phyloP scores from a whole-genome alignment of 768 basidiomycete species.

The Clavaria fumosa region DNA sequence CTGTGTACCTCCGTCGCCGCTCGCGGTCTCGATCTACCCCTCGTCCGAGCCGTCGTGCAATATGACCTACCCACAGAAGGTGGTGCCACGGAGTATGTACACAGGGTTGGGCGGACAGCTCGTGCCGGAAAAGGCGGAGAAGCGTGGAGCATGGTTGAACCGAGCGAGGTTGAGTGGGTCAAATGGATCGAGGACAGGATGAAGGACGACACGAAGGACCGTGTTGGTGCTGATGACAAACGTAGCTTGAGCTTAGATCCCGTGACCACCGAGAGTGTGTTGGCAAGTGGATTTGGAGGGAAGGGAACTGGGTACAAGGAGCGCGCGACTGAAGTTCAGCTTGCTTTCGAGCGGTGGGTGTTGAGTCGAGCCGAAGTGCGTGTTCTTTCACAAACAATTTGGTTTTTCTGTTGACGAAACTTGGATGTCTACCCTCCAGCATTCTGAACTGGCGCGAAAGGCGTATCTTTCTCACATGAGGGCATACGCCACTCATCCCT shows the following conservation, averaged over 20 bases:
- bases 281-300: conserved; percentile 78
- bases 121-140: conserved; percentile 93
- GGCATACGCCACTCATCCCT: conserved; percentile 94
- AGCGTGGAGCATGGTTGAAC: conserved; percentile 85
- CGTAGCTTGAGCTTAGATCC: conserved; percentile 37
- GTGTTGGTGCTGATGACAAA: conserved; percentile 17
- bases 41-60: conserved; percentile 89
- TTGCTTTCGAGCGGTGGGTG: conserved; percentile 93
- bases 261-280: conserved; percentile 51
- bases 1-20: conserved; percentile 96
- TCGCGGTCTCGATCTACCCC: conserved; percentile 90
- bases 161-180: conserved; percentile 82
- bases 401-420: conserved; percentile 3
- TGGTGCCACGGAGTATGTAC: conserved; percentile 90
- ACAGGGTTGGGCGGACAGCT: conserved; percentile 92
- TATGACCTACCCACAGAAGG: conserved; percentile 97
- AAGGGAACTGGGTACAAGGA: conserved; percentile 66
- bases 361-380: conserved; percentile 53
- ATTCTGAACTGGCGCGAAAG: conserved; percentile 58
- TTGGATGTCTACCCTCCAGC: conserved; percentile 28
- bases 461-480: conserved; percentile 89
- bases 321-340: conserved; percentile 89
- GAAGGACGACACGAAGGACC: conserved; percentile 30
- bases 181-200: conserved; percentile 80
- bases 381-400: conserved; percentile 8